Base-by-base conservation (phyloP, 73 alveolate species). In the Stentor roeselii region DNA sequence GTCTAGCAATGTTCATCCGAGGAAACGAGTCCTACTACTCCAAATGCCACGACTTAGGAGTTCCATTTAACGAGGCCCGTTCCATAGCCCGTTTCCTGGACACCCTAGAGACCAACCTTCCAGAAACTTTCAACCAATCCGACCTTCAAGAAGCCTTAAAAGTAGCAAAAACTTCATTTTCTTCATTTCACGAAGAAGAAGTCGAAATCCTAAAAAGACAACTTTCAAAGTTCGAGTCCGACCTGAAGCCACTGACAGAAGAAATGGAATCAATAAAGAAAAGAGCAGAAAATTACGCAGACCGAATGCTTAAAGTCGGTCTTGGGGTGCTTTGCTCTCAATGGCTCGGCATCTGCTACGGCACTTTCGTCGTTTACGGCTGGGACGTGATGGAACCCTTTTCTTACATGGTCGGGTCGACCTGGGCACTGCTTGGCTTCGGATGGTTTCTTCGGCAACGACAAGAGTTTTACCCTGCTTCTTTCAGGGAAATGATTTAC, bases 301-400 rank as follows among this genome's bases (percentile, higher is more conserved):
- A 67, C 11, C 0, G 21, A 21, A 32, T 67, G 41, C 11, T 67
- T 30, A 21, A 67, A 1, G 41, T 21, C 11, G 80, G 80, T 0
- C 34, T 67, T 36, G 34, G 3, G 11, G 37, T 32, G 21, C 37
- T 67, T 21, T 21, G 21, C 0, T 36, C 80, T 34, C 80, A 67
- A 67, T 67, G 80, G 80, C 27, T n/a, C 1, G 37, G 15, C 21
- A 34, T 67, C 21, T 36, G 87, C 67, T 83, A 83, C 76, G 93
- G 93, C 35, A 88, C 93, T 30, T 88, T 83, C 38, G 75, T 84
- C 0, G 80, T 88, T 2, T 83, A 83, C 74, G 90, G 93, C 82
- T 88, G 93, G 90, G 93, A 84, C 59, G 86, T 84, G 6, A 88
- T 88, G 93, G 93, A 88, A 58, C 93, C 93, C 3, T 75, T 88